Percentiles rank a stretch among this genome's conserved stretches.
Evolutionary conservation across 2,329 filamentous ascomycete species (phyloP).

Genomic region (Coniosporium tulheliwenetii): DNA sequence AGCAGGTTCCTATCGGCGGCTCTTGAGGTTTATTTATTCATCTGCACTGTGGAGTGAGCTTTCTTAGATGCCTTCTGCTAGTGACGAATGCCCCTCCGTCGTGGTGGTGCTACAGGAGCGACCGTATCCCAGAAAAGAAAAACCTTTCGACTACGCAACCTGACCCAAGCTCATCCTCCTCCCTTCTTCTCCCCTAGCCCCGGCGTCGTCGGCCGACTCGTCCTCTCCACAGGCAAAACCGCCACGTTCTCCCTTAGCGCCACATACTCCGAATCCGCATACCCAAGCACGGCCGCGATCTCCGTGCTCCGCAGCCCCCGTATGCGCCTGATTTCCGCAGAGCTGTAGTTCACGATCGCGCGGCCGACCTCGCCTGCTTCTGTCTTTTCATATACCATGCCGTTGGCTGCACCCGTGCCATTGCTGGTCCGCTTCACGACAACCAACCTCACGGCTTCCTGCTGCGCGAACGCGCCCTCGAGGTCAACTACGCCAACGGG

Average conservation of each 20-base stretch:
- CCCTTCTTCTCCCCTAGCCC: not conserved
- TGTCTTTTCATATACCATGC: constrained; percentile 26
- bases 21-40: too few species aligned
- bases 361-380: constrained; percentile 63
- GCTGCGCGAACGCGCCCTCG: constrained; percentile 74
- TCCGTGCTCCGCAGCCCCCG: constrained; percentile 71
- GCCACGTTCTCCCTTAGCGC: constrained; percentile 79
- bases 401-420: constrained; percentile 1
- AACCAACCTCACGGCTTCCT: constrained; percentile 78
- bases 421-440: constrained; percentile 48
- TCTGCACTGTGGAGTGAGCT: too few species aligned
- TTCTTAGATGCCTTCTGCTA: too few species aligned
- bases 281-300: constrained; percentile 68
- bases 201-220: constrained; percentile 21
- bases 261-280: constrained; percentile 89
- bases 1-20: too few species aligned
- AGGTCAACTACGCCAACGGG: constrained; percentile 85
- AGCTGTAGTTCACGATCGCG: constrained; percentile 86
- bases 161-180: too few species aligned
- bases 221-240: constrained; percentile 36
- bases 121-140: too few species aligned
- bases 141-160: too few species aligned
- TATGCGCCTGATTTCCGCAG: constrained; percentile 67
- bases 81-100: too few species aligned
- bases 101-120: too few species aligned